phyloP scores from a whole-genome alignment of 805 yeast genomes.

The Yamadazyma scolyti region DNA sequence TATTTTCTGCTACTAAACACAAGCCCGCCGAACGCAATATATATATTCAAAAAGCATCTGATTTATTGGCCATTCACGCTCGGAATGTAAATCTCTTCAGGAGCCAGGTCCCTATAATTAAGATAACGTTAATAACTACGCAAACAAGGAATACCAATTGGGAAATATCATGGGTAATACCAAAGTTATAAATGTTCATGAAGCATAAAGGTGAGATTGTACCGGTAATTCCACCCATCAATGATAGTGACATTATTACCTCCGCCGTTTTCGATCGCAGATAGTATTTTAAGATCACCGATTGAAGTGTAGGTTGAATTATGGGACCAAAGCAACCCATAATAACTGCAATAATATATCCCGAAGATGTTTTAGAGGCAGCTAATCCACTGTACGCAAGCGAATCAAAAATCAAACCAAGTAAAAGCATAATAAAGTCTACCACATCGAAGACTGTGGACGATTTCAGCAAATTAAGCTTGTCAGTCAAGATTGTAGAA shows the following conservation, averaged over 20 bases:
- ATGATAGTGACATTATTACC: slow-evolving; percentile 9
- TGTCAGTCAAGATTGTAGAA: slow-evolving; percentile 26
- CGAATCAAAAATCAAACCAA: slow-evolving; percentile 32
- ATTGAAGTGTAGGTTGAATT: slow-evolving; percentile 50
- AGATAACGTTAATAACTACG: no score
- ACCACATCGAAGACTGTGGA: slow-evolving; percentile 44
- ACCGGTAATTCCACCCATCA: slow-evolving; percentile 7
- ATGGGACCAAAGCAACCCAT: slow-evolving; percentile 45
- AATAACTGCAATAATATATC: slow-evolving; percentile 25
- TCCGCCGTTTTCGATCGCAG: slow-evolving; percentile 37
- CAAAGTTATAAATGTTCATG: slow-evolving; percentile 40
- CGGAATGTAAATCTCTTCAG: no score
- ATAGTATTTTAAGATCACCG: slow-evolving; percentile 54
- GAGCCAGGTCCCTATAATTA: no score
- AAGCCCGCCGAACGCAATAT: no score
- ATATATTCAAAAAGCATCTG: no score
- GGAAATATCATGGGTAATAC: slow-evolving; percentile 16
- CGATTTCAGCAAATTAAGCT: slow-evolving; percentile 23
- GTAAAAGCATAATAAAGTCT: slow-evolving; percentile 36
- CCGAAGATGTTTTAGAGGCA: slow-evolving; percentile 12
- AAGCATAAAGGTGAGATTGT: slow-evolving; percentile 47
- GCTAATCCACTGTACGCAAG: slow-evolving; percentile 33
- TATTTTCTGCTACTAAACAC: no score
- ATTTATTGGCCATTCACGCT: no score
- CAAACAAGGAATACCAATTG: slow-evolving; percentile 16